phyloP scores from a whole-genome alignment of 495 filamentous ascomycete genomes.

The Neurospora sp. region DNA sequence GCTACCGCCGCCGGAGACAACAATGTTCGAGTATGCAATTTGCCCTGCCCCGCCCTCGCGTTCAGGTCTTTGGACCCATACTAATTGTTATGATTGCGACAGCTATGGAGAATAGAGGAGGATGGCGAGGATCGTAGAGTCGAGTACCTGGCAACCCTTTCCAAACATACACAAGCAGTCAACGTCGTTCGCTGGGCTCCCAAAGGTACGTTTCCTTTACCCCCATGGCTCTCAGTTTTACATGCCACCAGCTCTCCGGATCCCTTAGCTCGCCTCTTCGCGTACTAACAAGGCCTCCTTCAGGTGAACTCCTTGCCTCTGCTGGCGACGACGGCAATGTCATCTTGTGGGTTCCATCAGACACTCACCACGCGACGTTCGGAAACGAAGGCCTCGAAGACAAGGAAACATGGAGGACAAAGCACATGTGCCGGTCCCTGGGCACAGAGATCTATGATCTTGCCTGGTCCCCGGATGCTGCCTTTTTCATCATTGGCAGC shows the following conservation, averaged over 20 bases:
- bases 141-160: conserved; percentile 79
- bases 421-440: conserved; percentile 90
- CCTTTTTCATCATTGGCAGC: conserved; percentile 95
- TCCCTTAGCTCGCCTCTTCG: not conserved
- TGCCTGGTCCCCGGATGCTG: conserved; percentile 93
- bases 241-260: not conserved
- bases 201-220: conserved; percentile 48
- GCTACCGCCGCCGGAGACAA: conserved; percentile 95
- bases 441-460: conserved; percentile 96
- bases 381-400: conserved; percentile 83
- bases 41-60: not conserved
- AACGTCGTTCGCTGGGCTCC: conserved; percentile 97
- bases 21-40: conserved; percentile 74
- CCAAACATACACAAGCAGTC: conserved; percentile 92
- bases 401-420: conserved; percentile 93
- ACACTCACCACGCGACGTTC: conserved; percentile 50
- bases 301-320: conserved; percentile 86
- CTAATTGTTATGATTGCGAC: conserved; percentile 5
- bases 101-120: conserved; percentile 85
- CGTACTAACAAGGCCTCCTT: conserved; percentile 16
- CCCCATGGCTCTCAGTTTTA: not conserved
- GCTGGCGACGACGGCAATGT: conserved; percentile 97
- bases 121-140: conserved; percentile 82
- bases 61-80: not conserved
- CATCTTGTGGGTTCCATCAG: conserved; percentile 86